Evolutionary conservation across 352 stramenopile species (phyloP).

Genomic region (Phytopythium helicoides): DNA sequence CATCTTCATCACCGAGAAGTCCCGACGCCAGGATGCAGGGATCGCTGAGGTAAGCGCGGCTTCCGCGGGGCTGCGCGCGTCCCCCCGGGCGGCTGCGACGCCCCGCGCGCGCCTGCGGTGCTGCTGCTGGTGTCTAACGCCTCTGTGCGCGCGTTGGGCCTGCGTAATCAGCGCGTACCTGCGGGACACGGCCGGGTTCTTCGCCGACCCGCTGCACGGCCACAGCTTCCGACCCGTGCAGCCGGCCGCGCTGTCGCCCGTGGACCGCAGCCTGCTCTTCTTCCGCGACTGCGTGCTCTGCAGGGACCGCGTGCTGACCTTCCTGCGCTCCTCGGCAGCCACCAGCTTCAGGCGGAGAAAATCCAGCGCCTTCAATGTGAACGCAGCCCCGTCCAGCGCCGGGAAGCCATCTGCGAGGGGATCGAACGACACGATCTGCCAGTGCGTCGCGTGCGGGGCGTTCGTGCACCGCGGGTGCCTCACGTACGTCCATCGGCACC

Average conservation of each 20-base stretch:
- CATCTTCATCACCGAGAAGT: too few relatives aligned
- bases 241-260: slow-evolving; percentile 26
- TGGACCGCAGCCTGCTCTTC: slow-evolving; percentile 60
- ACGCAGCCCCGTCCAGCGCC: background rate
- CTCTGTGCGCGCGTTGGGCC: background rate
- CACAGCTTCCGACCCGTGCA: slow-evolving; percentile 52
- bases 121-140: background rate
- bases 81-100: too few relatives aligned
- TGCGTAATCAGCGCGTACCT: slow-evolving; percentile 31
- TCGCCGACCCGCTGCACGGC: slow-evolving; percentile 49
- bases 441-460: slow-evolving; percentile 54
- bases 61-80: background rate
- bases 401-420: too few relatives aligned
- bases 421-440: slow-evolving; percentile 22
- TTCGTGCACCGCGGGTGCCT: slow-evolving; percentile 58
- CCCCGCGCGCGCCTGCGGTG: slow-evolving; percentile 8
- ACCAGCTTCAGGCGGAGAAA: background rate
- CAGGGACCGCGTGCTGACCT: slow-evolving; percentile 38
- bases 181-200: slow-evolving; percentile 28
- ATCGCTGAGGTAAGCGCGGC: slow-evolving; percentile 28
- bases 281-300: slow-evolving; percentile 63
- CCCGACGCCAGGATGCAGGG: slow-evolving; percentile 21
- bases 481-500: slow-evolving; percentile 42
- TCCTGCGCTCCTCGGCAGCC: slow-evolving; percentile 15
- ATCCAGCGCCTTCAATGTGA: background rate